Evolutionary conservation across 2,329 filamentous ascomycete species (phyloP), one percentile per base, ranked within the genome.

Genomic region (Aspergillus aculeatus): DNA sequence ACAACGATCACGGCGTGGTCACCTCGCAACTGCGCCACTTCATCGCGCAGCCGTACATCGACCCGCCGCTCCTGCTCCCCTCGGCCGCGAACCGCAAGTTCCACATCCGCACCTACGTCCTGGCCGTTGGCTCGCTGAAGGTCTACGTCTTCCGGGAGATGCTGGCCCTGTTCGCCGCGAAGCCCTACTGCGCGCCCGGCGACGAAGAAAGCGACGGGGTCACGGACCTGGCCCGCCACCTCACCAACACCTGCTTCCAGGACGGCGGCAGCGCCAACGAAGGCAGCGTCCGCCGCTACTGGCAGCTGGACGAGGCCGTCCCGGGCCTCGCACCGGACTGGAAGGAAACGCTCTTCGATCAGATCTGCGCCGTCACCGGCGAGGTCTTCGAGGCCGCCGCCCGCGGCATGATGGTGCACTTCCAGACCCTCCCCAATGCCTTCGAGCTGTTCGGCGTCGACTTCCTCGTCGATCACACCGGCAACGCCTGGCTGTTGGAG

Each of bases 211-310:
- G 73, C 47, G 77, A 80, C 29, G 70, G 73, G 7, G 67, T 75
- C 31, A 70, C 77, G 6, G 82, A 89, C 66, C 84, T 96, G 5
- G 86, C 86, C 53, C 83, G 87, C 0, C 95, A 97, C 72, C 83
- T 99, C 3, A 99, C 95, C 49, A 99, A 99, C 75, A 98, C 95
- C 2, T 99, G 95, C 74, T 85, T 97, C 1, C 95, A 98, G 74
- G 83, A 84, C 56, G 80, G 78, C 21, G 76, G 73, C n/a, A 76
- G 73, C 54, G 62, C 72, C 23, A 79, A 84, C 61, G 84, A 86
- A 64, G 87, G 86, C 54, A 86, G 85, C 14, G 92, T 96, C 10
- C 83, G 83, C 7, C 80, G 84, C 0, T 96, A 96, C 80, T 95
- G 90, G 87, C 80, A 83, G 5, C 78, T 97, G 0, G 81, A 84